Conservation (phyloP, 2,329 filamentous ascomycete genomes). For the Macroventuria anomochaeta region DNA sequence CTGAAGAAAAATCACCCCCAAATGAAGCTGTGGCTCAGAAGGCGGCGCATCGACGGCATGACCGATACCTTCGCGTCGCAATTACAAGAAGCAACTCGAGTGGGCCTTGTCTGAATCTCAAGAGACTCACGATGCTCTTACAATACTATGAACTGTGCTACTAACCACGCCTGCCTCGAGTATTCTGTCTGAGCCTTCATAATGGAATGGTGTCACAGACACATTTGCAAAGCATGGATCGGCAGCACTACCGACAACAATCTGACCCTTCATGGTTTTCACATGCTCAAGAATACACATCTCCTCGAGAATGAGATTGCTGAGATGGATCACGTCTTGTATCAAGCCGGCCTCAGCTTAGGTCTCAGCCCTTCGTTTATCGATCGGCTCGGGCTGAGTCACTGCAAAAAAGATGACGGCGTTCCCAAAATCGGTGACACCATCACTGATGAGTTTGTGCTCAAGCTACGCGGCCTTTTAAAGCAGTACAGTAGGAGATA, state of each 20-base stretch:
- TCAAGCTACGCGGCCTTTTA: not conserved
- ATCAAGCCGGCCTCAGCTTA: not conserved
- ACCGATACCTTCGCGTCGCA: not conserved
- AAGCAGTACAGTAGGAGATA: not conserved
- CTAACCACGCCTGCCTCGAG: not conserved
- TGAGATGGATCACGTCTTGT: not conserved
- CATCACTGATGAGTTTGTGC: not conserved
- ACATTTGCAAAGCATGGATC: not conserved
- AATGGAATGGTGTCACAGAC: not conserved
- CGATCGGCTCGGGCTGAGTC: not conserved
- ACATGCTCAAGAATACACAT: not conserved
- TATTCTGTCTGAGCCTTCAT: not conserved
- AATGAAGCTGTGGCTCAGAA: not conserved
- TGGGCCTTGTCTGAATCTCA: not conserved
- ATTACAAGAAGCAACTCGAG: not conserved
- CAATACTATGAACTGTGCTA: no score
- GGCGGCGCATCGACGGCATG: not conserved
- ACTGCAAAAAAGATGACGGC: not conserved
- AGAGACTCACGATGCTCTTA: not conserved
- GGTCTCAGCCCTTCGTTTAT: not conserved
- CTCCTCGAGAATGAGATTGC: not conserved
- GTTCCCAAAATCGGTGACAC: not conserved
- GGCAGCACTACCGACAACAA: not conserved
- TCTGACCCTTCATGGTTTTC: not conserved
- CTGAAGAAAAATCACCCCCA: not conserved